phyloP scores from a whole-genome alignment of 768 basidiomycete genomes.

The Suillus americanus region DNA sequence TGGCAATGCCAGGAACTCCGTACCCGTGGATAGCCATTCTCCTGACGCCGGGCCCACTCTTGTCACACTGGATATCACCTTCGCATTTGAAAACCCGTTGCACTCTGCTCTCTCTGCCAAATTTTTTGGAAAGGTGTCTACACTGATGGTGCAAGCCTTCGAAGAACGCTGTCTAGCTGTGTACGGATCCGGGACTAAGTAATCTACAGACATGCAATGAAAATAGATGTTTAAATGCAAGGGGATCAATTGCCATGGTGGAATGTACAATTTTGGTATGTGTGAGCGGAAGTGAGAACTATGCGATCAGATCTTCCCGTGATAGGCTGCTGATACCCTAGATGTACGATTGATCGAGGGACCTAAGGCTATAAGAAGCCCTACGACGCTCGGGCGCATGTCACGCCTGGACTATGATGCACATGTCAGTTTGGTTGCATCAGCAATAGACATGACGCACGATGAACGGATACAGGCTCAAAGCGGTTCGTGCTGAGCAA shows the following conservation, averaged over 20 bases:
- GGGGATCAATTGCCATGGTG: too few relatives aligned
- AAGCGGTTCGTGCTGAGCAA: background rate
- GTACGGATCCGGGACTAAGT: conserved; percentile 51
- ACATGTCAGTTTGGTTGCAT: background rate
- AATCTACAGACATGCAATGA: conserved; percentile 7
- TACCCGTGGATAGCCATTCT: background rate
- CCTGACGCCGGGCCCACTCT: conserved; percentile 56
- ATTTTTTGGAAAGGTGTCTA: conserved; percentile 86
- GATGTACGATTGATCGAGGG: background rate
- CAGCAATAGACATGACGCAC: background rate
- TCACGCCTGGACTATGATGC: too few relatives aligned
- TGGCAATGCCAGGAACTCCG: background rate
- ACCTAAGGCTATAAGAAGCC: background rate
- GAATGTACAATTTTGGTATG: background rate
- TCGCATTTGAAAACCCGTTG: conserved; percentile 83
- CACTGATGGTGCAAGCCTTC: conserved; percentile 90
- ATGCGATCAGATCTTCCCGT: background rate
- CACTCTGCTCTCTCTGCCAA: conserved; percentile 80
- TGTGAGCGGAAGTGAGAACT: background rate
- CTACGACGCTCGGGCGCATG: background rate
- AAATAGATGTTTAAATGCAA: background rate
- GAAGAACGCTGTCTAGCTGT: conserved; percentile 78
- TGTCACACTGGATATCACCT: conserved; percentile 82
- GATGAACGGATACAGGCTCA: background rate
- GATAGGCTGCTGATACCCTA: background rate